Evolutionary conservation across 305 asterid species (phyloP).

Genomic region (Fraxinus floribunda): DNA sequence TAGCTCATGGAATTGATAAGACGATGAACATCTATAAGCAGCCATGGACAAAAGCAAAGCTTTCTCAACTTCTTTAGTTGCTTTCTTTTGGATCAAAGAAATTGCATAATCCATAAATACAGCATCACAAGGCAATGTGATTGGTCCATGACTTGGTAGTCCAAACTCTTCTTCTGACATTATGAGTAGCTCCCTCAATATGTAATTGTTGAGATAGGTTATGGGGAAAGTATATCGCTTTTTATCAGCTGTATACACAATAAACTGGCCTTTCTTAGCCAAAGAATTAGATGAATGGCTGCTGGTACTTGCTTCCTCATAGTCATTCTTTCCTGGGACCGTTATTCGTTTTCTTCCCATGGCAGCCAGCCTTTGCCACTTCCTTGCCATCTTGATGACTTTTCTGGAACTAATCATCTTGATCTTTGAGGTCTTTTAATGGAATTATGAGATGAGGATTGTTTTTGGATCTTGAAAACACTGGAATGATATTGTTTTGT

Average conservation of each 20-base stretch:
- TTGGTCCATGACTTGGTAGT: constrained; percentile 34
- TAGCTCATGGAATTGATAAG: not conserved
- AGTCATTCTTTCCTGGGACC: not conserved
- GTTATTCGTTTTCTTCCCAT: not conserved
- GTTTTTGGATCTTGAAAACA: not conserved
- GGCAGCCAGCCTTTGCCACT: constrained; percentile 25
- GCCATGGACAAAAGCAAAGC: constrained; percentile 18
- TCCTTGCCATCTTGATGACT: constrained; percentile 36
- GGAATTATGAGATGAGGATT: not conserved
- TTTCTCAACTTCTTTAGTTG: constrained; percentile 29
- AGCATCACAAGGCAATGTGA: constrained; percentile 37
- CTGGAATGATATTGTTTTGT: not conserved
- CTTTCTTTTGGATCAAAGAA: constrained; percentile 23
- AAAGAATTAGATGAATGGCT: not conserved
- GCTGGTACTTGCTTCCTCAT: not conserved
- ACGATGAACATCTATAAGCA: not conserved
- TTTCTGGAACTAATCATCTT: constrained; percentile 30
- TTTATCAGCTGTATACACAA: constrained; percentile 32
- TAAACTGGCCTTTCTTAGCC: constrained; percentile 39
- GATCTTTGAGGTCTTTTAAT: not conserved
- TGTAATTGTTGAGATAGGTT: constrained; percentile 23
- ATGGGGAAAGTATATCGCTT: constrained; percentile 31
- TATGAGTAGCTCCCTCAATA: constrained; percentile 31
- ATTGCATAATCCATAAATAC: constrained; percentile 24
- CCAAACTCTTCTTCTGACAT: constrained; percentile 48